Conservation (phyloP, 75 land plant species). For the Larix kaempferi region DNA sequence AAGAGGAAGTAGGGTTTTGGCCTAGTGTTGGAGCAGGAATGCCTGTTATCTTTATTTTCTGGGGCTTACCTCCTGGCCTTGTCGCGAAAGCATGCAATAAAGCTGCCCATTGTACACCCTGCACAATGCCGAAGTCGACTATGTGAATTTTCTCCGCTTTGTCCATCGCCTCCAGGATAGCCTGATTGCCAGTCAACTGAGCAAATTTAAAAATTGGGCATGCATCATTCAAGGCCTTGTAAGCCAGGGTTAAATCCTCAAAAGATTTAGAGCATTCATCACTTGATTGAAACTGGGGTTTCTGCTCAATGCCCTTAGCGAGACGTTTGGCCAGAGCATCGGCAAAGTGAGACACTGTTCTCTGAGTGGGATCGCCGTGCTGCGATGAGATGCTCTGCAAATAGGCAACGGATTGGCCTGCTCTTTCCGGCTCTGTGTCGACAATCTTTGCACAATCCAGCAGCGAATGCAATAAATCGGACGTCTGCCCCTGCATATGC, state of each 20-base stretch:
- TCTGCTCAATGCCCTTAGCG: constrained; percentile 8
- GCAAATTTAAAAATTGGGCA: constrained; percentile 89
- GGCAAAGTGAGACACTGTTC: constrained; percentile 70
- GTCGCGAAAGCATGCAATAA: constrained; percentile 81
- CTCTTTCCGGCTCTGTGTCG: constrained; percentile 41
- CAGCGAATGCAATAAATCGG: constrained; percentile 37
- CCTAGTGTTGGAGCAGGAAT: too few species aligned
- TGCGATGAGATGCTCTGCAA: constrained; percentile 43
- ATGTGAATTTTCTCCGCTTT: constrained; percentile 58
- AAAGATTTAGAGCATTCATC: neutral
- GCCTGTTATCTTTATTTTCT: too few species aligned
- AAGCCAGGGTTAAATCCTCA: constrained; percentile 51
- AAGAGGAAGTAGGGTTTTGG: too few species aligned
- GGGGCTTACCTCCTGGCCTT: constrained; percentile 51
- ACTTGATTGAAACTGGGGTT: neutral
- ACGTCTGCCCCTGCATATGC: constrained; percentile 8
- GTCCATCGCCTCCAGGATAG: constrained; percentile 78
- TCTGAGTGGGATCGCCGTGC: constrained; percentile 63
- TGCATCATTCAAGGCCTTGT: constrained; percentile 79
- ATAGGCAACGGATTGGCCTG: constrained; percentile 35
- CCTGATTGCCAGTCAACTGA: constrained; percentile 90
- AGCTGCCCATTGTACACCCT: constrained; percentile 87
- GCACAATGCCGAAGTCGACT: constrained; percentile 74
- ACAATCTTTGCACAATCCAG: constrained; percentile 58
- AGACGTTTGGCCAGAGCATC: constrained; percentile 56